phyloP scores from a whole-genome alignment of 495 filamentous ascomycete species.

The Lasiosphaeria miniovina region DNA sequence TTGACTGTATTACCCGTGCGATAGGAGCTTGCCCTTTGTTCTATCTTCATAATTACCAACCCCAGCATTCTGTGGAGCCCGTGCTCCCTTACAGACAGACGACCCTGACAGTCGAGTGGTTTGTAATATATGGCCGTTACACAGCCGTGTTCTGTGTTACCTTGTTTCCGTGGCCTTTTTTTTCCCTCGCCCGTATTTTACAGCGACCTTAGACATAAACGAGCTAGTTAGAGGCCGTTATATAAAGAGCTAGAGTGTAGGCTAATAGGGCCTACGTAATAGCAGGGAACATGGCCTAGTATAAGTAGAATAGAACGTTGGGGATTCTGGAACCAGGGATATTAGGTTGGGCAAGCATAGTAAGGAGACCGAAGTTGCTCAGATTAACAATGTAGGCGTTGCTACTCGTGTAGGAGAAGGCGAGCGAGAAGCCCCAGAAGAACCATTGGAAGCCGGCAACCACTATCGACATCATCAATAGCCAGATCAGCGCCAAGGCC shows the following conservation, averaged over 20 bases:
- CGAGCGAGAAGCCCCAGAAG: slow-evolving; percentile 96
- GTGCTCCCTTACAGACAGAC: no score
- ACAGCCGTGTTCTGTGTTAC: background rate
- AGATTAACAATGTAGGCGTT: slow-evolving; percentile 83
- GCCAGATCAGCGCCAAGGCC: slow-evolving; percentile 90
- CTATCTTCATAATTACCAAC: no score
- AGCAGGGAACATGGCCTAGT: slow-evolving; percentile 96
- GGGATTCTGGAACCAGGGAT: slow-evolving; percentile 79
- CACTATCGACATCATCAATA: slow-evolving; percentile 89
- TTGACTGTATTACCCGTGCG: no score
- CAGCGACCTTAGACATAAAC: background rate
- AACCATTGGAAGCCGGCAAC: slow-evolving; percentile 97
- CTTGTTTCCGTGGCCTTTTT: background rate
- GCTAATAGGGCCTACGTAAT: no score
- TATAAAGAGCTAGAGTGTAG: no score
- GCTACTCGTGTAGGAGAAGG: slow-evolving; percentile 84
- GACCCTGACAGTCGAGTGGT: no score
- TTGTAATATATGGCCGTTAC: no score
- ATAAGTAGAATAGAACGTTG: slow-evolving; percentile 87
- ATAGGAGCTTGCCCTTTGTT: no score
- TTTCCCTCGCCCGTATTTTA: background rate
- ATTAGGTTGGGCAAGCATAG: slow-evolving; percentile 74
- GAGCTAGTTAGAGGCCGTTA: no score
- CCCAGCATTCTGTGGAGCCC: no score
- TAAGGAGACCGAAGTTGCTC: slow-evolving; percentile 78